Base-by-base conservation (phyloP, 129 eudicot genomes). In the Mikania micrantha region DNA sequence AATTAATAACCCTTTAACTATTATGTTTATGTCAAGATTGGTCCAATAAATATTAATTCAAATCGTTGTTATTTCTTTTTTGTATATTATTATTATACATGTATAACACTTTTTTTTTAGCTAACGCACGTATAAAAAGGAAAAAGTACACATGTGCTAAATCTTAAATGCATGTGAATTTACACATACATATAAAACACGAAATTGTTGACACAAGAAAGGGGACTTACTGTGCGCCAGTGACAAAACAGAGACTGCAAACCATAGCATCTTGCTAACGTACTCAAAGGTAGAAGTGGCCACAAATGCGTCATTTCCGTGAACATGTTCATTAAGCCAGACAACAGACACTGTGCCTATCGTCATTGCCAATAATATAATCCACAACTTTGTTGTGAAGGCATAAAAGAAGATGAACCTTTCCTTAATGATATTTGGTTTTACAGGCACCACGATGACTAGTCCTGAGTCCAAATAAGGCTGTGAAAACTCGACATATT, bases 401-500 rank as follows among this genome's bases (percentile, higher is more conserved):
- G 80, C 86, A 34, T 77, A 66, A 22, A 82, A n/a, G 25, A 77
- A 79, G 58, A 80, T 63, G 39, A 74, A 77, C 20, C 66, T 71
- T 42, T 79, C 81, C 15, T 74, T 74, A 44, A 69, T 77, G 2
- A 61, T n/a, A 38, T 77, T 80, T 38, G 70, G 74, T 67, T 59
- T 80, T 17, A 50, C 71, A 2, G 82, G 73, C 41, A 80, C 90
- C 15, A 85, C 84, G 79, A 78, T 77, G 4, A 77, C 85, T 17
- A 88, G 59, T 70, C 86, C 88, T 0, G 95, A 85, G 39, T 88
- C 87, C 36, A 84, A 47, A 66, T 77, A 87, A 3, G 95, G 95
- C 49, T 84, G 95, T 7, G 87, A 70, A 71, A 87, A 87, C 4
- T 76, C 83, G 13, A 76, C 90, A 63, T 67, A 63, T 49, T 53